Conservation (phyloP, 2,329 filamentous ascomycete genomes). For the Epichloe elymi region DNA sequence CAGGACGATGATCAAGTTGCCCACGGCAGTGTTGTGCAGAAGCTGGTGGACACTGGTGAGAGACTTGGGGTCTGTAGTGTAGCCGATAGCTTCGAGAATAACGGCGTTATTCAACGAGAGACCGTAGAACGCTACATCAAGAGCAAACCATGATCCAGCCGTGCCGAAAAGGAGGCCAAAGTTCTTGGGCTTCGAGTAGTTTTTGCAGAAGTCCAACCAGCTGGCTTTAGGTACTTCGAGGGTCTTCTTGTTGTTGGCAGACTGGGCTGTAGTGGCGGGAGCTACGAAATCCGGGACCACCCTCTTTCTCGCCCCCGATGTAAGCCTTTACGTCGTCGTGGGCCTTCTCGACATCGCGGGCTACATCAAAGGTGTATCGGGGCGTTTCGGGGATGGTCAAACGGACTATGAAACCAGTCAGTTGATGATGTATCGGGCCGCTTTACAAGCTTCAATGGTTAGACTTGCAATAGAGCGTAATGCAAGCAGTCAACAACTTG, state of each 20-base stretch:
- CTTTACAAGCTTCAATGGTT: not conserved
- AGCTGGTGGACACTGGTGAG: conserved; percentile 49
- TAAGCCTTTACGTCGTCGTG: conserved; percentile 64
- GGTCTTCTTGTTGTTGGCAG: conserved; percentile 34
- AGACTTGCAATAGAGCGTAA: conserved; percentile 58
- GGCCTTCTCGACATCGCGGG: conserved; percentile 61
- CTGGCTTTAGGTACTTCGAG: conserved; percentile 57
- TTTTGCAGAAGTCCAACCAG: conserved; percentile 55
- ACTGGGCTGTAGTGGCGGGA: conserved; percentile 44
- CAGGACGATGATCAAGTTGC: conserved; percentile 66
- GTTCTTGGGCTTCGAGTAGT: conserved; percentile 62
- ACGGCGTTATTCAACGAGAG: conserved; percentile 65
- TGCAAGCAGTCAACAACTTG: conserved; percentile 36
- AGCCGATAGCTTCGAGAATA: conserved; percentile 61
- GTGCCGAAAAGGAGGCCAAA: conserved; percentile 63
- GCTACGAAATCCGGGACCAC: conserved; percentile 53
- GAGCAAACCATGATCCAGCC: conserved; percentile 73
- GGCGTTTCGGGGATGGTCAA: conserved; percentile 80
- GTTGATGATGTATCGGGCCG: not conserved
- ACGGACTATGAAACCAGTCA: conserved; percentile 27
- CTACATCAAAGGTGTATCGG: conserved; percentile 75
- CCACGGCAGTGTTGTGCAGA: conserved; percentile 62
- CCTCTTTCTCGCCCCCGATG: conserved; percentile 49
- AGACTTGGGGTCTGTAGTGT: conserved; percentile 29
- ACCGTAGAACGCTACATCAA: conserved; percentile 49